phyloP scores from a whole-genome alignment of 2,329 filamentous ascomycete genomes.

The Alternaria sp. region DNA sequence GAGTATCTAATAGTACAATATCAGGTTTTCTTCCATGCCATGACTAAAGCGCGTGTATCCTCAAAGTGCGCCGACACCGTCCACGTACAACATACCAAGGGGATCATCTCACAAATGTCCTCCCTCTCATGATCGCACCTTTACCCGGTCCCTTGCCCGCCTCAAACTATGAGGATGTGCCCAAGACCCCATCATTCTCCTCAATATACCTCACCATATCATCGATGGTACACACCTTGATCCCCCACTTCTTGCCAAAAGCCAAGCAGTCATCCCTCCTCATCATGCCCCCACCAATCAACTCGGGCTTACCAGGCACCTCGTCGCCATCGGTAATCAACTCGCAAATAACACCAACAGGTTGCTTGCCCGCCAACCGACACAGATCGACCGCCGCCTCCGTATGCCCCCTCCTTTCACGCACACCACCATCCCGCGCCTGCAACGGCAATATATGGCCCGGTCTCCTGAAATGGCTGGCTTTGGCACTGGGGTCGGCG shows the following conservation, averaged over 20 bases:
- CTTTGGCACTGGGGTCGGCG: slow-evolving; percentile 64
- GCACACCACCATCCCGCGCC: slow-evolving; percentile 79
- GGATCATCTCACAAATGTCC: background rate
- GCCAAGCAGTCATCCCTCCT: slow-evolving; percentile 83
- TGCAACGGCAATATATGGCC: slow-evolving; percentile 90
- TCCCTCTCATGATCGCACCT: background rate
- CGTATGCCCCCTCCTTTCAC: slow-evolving; percentile 83
- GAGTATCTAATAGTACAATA: background rate
- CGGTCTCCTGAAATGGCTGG: slow-evolving; percentile 75
- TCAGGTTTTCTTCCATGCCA: background rate
- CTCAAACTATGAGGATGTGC: slow-evolving; percentile 12
- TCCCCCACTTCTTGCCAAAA: slow-evolving; percentile 86
- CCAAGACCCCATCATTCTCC: slow-evolving; percentile 66
- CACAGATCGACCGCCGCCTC: slow-evolving; percentile 95
- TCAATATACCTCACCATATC: slow-evolving; percentile 83
- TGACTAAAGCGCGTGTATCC: background rate
- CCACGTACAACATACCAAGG: background rate
- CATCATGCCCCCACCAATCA: slow-evolving; percentile 83
- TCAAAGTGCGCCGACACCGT: background rate
- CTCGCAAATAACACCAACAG: slow-evolving; percentile 87
- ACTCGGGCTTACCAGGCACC: slow-evolving; percentile 70
- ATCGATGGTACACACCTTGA: slow-evolving; percentile 95
- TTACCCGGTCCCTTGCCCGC: background rate
- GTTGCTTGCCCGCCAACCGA: slow-evolving; percentile 73
- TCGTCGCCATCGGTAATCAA: slow-evolving; percentile 84